Conservation (phyloP, 1,284 basidiomycete species). For the Cryptococcus neoformans region DNA sequence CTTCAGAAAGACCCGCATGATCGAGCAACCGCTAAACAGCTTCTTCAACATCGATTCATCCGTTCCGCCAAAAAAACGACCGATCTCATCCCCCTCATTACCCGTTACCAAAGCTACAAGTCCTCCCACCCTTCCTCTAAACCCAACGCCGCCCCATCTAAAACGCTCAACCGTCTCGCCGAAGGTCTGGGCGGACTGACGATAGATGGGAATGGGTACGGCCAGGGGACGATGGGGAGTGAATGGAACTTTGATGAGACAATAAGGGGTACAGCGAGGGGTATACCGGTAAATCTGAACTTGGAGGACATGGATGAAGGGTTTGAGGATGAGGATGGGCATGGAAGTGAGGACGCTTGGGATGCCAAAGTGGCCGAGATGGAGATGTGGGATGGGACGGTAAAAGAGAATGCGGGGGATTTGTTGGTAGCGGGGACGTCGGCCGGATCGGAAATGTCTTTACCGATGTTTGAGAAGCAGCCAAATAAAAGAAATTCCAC, state of each 20-base stretch:
- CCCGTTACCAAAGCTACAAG: conserved; percentile 59
- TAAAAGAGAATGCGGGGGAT: conserved; percentile 7
- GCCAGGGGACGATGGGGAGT: conserved; percentile 63
- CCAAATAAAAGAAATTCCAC: neutral
- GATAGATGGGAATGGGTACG: conserved; percentile 14
- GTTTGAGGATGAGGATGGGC: conserved; percentile 36
- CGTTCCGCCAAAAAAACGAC: conserved; percentile 74
- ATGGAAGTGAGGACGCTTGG: conserved; percentile 11
- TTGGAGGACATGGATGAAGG: conserved; percentile 58
- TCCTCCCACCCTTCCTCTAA: conserved; percentile 13
- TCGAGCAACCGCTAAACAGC: conserved; percentile 83
- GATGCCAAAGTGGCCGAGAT: conserved; percentile 9
- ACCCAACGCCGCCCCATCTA: conserved; percentile 13
- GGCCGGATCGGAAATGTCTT: conserved; percentile 24
- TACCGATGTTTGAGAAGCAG: conserved; percentile 24
- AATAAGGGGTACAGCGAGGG: conserved; percentile 61
- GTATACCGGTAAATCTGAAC: conserved; percentile 55
- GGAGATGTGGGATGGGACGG: conserved; percentile 13
- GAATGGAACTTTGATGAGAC: conserved; percentile 88
- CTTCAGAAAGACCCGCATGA: conserved; percentile 82
- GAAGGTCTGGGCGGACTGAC: conserved; percentile 24
- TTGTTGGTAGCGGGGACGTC: conserved; percentile 4
- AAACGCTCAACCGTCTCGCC: conserved; percentile 28
- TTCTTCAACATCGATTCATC: conserved; percentile 91
- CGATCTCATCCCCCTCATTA: conserved; percentile 79